A percentile compares a stretch with the other conserved stretches of the same genome.
Evolutionary conservation across 148 eudicot species (phyloP).

Genomic region (Hydrangea macrophylla): DNA sequence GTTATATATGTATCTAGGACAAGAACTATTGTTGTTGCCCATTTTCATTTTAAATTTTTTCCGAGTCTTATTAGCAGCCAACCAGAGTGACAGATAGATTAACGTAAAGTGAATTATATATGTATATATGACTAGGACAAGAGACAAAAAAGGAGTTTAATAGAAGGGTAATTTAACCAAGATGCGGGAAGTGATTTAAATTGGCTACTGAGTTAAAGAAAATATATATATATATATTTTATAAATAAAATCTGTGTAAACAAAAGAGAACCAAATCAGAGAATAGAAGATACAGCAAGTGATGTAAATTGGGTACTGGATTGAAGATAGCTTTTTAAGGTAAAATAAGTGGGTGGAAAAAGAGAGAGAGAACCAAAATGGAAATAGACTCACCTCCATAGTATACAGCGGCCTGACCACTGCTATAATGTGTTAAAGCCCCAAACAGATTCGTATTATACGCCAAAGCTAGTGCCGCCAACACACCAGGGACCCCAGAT

Average conservation of each 20-base stretch:
- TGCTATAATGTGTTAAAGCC: slow-evolving; percentile 90
- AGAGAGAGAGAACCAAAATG: not conserved
- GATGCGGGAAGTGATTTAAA: not conserved
- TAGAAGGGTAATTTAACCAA: not conserved
- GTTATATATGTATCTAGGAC: no score
- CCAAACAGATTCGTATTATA: slow-evolving; percentile 89
- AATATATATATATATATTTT: no score
- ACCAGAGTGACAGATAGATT: not conserved
- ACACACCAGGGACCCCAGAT: slow-evolving; percentile 80
- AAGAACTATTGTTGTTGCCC: not conserved
- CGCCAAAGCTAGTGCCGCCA: slow-evolving; percentile 86
- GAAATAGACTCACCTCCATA: slow-evolving; percentile 66
- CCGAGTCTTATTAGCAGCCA: not conserved
- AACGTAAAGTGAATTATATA: no score
- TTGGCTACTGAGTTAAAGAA: no score
- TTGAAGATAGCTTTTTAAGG: not conserved
- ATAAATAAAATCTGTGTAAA: no score
- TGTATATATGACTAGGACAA: no score
- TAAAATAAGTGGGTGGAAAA: not conserved
- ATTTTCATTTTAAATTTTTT: not conserved
- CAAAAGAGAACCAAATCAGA: not conserved
- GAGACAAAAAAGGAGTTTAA: no score
- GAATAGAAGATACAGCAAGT: no score
- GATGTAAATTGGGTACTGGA: not conserved
- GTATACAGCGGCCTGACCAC: slow-evolving; percentile 98